phyloP scores from a whole-genome alignment of 2,329 filamentous ascomycete genomes.

The Tolypocladium endophyticum region DNA sequence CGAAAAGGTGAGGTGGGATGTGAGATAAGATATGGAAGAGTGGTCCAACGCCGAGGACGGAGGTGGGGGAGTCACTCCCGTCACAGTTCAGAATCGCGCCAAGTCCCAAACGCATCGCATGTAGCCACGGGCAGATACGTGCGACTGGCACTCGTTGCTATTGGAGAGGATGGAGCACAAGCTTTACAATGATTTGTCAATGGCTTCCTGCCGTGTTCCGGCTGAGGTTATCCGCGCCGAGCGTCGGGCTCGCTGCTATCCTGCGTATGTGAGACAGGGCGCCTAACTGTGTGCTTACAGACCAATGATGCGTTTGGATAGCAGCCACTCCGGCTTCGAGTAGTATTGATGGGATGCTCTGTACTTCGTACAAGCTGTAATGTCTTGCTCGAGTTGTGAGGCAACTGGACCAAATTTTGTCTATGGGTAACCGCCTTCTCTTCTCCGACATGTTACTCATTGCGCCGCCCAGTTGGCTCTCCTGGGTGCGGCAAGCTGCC shows the following conservation, averaged over 20 bases:
- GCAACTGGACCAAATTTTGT: no score
- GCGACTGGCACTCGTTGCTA: neutral
- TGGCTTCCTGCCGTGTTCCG: neutral
- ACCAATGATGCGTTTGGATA: no score
- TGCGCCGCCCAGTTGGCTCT: neutral
- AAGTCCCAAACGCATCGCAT: neutral
- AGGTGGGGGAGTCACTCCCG: neutral
- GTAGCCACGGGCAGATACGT: neutral
- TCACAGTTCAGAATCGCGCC: neutral
- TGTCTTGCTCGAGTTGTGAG: no score
- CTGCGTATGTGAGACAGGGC: neutral
- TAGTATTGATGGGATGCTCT: neutral
- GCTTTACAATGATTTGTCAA: neutral
- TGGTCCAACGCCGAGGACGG: neutral
- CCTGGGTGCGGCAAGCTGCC: neutral
- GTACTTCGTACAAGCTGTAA: no score
- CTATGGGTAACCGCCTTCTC: no score
- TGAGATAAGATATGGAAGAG: neutral
- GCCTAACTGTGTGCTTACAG: no score
- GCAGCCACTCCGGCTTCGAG: neutral
- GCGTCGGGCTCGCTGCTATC: neutral
- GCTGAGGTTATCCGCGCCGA: neutral
- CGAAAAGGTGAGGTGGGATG: neutral
- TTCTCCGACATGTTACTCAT: neutral
- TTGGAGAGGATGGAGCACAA: neutral